Conservation (phyloP, 2,329 filamentous ascomycete genomes). For the Trichophyton verrucosum region DNA sequence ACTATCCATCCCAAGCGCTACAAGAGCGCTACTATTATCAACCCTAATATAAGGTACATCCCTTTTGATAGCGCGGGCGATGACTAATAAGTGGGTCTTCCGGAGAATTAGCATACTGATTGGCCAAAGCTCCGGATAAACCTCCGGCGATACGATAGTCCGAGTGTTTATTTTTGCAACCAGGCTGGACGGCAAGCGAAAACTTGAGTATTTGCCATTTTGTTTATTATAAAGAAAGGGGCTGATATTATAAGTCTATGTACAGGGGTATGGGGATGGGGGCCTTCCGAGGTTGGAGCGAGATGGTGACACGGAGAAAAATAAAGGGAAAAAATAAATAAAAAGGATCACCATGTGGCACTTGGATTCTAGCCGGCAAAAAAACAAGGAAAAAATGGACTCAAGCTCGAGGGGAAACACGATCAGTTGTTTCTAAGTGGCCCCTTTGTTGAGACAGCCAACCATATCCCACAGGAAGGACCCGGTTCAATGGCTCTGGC, state of each 20-base stretch:
- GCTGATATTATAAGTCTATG: background rate
- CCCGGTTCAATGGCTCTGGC: constrained; percentile 1
- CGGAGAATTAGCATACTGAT: background rate
- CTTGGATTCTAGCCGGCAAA: background rate
- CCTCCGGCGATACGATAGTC: background rate
- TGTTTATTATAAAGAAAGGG: background rate
- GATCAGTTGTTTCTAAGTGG: background rate
- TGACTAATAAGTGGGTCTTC: background rate
- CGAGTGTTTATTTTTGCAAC: background rate
- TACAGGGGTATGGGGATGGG: background rate
- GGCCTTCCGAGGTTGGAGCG: background rate
- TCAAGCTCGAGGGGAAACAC: background rate
- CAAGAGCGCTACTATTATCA: background rate
- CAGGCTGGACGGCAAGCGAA: background rate
- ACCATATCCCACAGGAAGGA: background rate
- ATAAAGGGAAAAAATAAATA: background rate
- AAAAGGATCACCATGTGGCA: constrained; percentile 1
- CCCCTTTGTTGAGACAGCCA: background rate
- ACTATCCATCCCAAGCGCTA: background rate
- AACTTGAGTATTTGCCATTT: background rate
- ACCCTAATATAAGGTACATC: background rate
- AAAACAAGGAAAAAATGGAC: background rate
- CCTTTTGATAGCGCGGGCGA: background rate
- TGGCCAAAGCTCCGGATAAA: background rate
- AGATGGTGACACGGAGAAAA: no score